Percentiles rank a stretch among this genome's conserved stretches.
phyloP scores from a whole-genome alignment of 148 eudicot species.

The Vaccinium darrowii region DNA sequence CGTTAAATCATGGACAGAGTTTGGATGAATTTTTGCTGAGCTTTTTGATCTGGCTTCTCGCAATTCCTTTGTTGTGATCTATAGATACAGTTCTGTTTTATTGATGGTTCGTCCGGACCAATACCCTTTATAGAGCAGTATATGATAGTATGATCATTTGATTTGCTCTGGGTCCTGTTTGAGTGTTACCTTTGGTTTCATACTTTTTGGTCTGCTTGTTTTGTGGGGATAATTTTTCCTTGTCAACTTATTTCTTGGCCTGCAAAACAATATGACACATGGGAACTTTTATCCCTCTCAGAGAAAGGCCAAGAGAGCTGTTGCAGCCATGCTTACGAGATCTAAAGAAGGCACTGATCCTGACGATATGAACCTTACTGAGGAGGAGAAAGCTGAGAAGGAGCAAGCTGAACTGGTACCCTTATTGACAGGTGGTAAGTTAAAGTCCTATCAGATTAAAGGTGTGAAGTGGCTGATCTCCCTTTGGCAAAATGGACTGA shows the following conservation, averaged over 20 bases:
- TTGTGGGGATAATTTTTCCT: not conserved
- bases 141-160: not conserved
- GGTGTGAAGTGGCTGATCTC: conserved; percentile 98
- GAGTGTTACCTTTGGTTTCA: not conserved
- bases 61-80: not conserved
- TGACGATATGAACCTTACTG: conserved; percentile 68
- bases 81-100: not conserved
- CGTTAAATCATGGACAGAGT: not conserved
- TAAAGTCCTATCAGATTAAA: conserved; percentile 87
- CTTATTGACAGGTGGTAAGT: conserved; percentile 81
- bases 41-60: not conserved
- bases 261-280: not conserved
- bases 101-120: not conserved
- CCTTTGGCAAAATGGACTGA: conserved; percentile 94
- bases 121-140: too few relatives aligned
- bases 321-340: conserved; percentile 92
- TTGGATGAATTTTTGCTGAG: not conserved
- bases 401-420: conserved; percentile 92
- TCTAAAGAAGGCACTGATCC: conserved; percentile 54
- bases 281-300: conserved; percentile 14
- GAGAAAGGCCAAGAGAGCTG: conserved; percentile 97
- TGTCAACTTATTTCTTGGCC: not conserved
- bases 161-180: not conserved
- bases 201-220: not conserved
- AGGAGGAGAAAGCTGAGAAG: conserved; percentile 62